Evolutionary conservation across 306 rosid genomes (phyloP), one percentile per base, ranked within the genome.

Genomic region (Echinosophora koreensis): DNA sequence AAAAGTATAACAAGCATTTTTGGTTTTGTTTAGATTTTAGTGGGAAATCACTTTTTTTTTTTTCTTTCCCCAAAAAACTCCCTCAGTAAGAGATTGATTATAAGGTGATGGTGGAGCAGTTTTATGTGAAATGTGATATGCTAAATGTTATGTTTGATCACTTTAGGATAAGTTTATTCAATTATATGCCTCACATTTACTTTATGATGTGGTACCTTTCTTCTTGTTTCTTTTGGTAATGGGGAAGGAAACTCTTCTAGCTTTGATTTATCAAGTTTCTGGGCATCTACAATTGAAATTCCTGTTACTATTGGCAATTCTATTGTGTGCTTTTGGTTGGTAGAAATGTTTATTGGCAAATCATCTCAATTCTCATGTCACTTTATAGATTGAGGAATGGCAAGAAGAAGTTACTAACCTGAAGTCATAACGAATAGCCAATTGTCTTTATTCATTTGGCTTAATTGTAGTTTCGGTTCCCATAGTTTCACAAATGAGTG

Each of bases 311-410:
- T 11, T 7, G 52, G 52, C 4, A 12, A 13, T 47, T 13, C 4
- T 47, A 8, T 41, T 2, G 11, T 9, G 12, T 8, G 9, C 9
- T 41, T 41, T 11, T 41, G 12, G 4, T 49, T 1, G 1, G 54
- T 49, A n/a, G 17, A 49, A 49, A 13, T 49, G 54, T 49, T 49
- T 3, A 0, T 49, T n/a, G 15, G 54, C 6, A 13, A 13, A 6
- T 49, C 16, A 49, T 13, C 54, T 49, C 54, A 49, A 35, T 35
- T 35, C 39, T 35, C 39, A 4, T 49, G 65, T 38, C 3, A 6
- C 72, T 42, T 18, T 22, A 38, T 74, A 66, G 66, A 50, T 74
- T 3, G 38, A 66, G 69, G 46, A 80, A 46, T 57, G 15, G 22
- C 22, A 22, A 61, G 57, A 46, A 32, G 15, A 13, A 68, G 1